Percentiles rank a stretch among this genome's conserved stretches.
These are phyloP conservation scores for Neurospora africana DNA, from an alignment of 495 filamentous ascomycete genomes.

Conservation along the genomic window DNA sequence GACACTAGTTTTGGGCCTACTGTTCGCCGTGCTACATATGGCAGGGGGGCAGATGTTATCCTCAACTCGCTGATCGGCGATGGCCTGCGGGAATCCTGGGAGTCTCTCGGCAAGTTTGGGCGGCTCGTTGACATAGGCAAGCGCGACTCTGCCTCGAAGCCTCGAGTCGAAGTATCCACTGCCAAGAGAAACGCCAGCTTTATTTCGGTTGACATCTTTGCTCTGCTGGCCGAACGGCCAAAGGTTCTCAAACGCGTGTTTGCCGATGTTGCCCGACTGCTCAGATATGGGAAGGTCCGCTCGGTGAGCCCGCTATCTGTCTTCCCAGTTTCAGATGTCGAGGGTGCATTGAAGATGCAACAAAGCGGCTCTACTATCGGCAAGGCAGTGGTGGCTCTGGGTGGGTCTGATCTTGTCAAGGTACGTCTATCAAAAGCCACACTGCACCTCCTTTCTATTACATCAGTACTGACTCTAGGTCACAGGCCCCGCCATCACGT, in stretches of 20 bases:
- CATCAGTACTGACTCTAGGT: background rate
- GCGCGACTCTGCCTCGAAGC: constrained; percentile 28
- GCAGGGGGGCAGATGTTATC: constrained; percentile 52
- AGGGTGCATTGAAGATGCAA: constrained; percentile 46
- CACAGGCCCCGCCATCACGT: constrained; percentile 20
- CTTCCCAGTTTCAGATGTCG: constrained; percentile 42
- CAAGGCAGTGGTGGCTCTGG: constrained; percentile 44
- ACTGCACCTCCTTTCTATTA: background rate
- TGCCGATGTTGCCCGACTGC: constrained; percentile 28
- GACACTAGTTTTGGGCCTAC: constrained; percentile 34
- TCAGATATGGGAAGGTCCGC: constrained; percentile 29
- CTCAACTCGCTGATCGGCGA: constrained; percentile 48
- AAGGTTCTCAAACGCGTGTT: constrained; percentile 29
- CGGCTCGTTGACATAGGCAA: constrained; percentile 37
- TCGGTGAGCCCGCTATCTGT: constrained; percentile 31
- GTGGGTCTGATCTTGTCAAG: constrained; percentile 30
- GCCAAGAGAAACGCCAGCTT: constrained; percentile 37
- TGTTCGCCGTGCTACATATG: constrained; percentile 38
- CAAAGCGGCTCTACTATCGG: constrained; percentile 46
- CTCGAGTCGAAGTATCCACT: constrained; percentile 29
- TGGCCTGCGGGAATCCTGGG: constrained; percentile 35
- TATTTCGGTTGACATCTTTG: constrained; percentile 37
- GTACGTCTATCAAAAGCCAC: constrained; percentile 5
- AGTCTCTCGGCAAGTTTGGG: constrained; percentile 37
- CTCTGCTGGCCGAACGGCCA: constrained; percentile 29